These are phyloP conservation scores for Corymbia citriodora DNA, from an alignment of 441 rosid genomes.

Conservation along the genomic window DNA sequence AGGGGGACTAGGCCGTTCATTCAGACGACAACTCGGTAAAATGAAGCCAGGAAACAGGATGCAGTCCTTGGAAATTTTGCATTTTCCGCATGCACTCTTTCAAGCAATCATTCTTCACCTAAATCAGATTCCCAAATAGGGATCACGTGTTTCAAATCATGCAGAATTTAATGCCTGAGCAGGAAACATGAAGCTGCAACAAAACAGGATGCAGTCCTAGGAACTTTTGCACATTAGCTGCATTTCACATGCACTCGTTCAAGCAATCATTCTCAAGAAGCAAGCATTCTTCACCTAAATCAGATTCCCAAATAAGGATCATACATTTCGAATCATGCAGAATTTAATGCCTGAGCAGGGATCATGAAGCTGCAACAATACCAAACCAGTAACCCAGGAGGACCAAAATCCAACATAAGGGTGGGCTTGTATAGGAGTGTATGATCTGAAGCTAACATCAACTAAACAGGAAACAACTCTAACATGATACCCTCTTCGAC, in stretches of 20 bases:
- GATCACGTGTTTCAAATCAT: neutral
- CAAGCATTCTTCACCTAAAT: neutral
- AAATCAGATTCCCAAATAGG: neutral
- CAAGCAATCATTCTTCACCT: neutral
- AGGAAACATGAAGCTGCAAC: neutral
- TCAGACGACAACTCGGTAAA: neutral
- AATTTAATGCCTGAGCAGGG: neutral
- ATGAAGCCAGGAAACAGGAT: neutral
- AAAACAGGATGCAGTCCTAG: neutral
- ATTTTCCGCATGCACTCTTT: neutral
- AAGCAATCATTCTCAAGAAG: neutral
- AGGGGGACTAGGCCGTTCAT: neutral
- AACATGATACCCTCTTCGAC: neutral
- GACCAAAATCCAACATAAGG: neutral
- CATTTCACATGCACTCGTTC: neutral
- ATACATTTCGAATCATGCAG: neutral
- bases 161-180: neutral
- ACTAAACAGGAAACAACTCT: neutral
- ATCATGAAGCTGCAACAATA: neutral
- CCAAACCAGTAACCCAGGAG: neutral
- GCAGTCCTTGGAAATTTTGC: neutral
- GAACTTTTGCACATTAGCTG: neutral
- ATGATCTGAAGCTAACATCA: neutral
- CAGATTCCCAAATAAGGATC: neutral
- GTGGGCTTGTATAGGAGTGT: neutral